Evolutionary conservation across 192 early-diverging fungal species (phyloP), one percentile per base, ranked within the genome.

Genomic region (Rhizophagus sp.): DNA sequence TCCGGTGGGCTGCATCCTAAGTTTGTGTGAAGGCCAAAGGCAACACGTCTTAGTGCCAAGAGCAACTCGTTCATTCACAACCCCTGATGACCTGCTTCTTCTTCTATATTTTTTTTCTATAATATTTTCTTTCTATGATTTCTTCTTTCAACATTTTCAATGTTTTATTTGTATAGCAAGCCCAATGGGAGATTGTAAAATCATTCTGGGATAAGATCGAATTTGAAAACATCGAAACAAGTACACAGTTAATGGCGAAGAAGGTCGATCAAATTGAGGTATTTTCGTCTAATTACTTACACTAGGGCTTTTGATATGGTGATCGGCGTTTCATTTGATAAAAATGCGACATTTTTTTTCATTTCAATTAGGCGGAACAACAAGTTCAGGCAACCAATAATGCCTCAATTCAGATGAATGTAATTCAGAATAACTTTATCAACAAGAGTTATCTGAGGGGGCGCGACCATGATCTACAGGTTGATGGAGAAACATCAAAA

Each of bases 21-120:
- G 65, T 67, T 67, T 67, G 65, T 67, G 65, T 67, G 27, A 67
- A 67, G 65, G 65, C 65, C 65, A 67, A 67, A 67, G 65, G 65
- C 65, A 67, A 67, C 27, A 67, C 65, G 27, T 67, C 65, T 67
- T 67, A 67, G 65, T 67, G 65, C 65, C 65, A 67, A 67, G 65
- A 67, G 65, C 65, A 34, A 67, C 65, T 25, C 65, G 65, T 67
- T 67, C 24, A 34, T 67, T 67, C 27, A 67, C 27, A 67, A 67
- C 65, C 27, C 27, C 65, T 67, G 34, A 33, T 33, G 65, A 67
- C 65, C 65, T 34, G 65, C 27, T 67, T 67, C 13, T 50, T 50
- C 49, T 50, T 34, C 33, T 2, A 34, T 34, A 34, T 34, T 34
- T 34, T 34, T 34, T 34, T 34, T 2, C 34, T 34, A 34, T 34